Base-by-base conservation (phyloP, 345 rosid species). In the Gynandropsis gynandra region DNA sequence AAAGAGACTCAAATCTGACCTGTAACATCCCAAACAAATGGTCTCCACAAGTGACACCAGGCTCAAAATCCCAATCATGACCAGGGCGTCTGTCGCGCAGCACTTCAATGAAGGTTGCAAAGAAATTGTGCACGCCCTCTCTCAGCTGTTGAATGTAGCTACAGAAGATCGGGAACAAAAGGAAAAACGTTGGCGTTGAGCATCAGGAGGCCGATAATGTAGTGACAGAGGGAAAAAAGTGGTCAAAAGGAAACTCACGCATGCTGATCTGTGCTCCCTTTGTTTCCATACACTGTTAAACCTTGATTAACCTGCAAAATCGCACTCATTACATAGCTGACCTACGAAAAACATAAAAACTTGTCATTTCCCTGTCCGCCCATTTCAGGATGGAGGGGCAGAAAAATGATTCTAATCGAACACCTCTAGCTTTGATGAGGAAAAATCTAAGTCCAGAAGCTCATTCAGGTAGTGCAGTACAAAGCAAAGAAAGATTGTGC, bases 11-110 rank as follows among this genome's bases (percentile, higher is more conserved):
- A 38, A 54, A 44, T 56, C 66, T 56, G 54, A 87, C 98, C 96
- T 92, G 96, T 37, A 92, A 74, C 98, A 92, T 87, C 55, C 98
- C 98, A 69, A 92, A 92, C 51, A 92, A 73, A 75, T 92, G 87
- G 64, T 92, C 98, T 49, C 98, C 98, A 62, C 96, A 92, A 42
- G 98, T 87, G 59, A 92, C 98, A 63, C 96, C 98, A 60, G 96
- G 98, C 74, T 92, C 98, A 56, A 92, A 95, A 64, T 92, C 96
- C 98, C 98, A 92, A 67, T 92, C 98, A 72, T 85, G 98, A 72
- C 98, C 98, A n/a, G 93, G 98, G 53, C 87, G 95, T 64, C 98
- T 80, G 67, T 87, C 95, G 19, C 88, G 83, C 50, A 87, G 69
- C 14, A 92, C 98, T 78, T 92, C 98, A 71, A 92, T 85, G 74